These are phyloP conservation scores for Maudiozyma humilis DNA, from an alignment of 1,139 yeast genomes.

Conservation along the genomic window DNA sequence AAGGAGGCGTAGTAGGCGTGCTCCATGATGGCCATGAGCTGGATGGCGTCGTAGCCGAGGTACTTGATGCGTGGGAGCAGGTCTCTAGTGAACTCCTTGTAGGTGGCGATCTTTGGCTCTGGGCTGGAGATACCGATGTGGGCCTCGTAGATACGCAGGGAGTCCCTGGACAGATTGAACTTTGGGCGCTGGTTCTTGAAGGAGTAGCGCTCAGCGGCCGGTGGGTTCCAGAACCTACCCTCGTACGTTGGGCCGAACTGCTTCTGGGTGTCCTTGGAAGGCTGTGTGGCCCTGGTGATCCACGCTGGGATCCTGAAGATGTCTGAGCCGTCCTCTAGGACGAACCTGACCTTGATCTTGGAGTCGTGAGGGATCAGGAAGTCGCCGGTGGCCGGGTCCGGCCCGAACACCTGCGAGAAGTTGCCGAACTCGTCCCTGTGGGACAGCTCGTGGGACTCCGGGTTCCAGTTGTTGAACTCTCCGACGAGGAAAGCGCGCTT, in stretches of 20 bases:
- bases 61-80: slow-evolving; percentile 76
- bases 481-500: slow-evolving; percentile 67
- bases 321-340: slow-evolving; percentile 57
- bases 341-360: slow-evolving; percentile 64
- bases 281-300: slow-evolving; percentile 75
- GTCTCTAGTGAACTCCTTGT: slow-evolving; percentile 72
- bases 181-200: slow-evolving; percentile 61
- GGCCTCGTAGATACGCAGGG: slow-evolving; percentile 84
- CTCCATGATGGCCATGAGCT: slow-evolving; percentile 97
- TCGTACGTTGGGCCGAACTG: slow-evolving; percentile 56
- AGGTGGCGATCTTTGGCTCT: slow-evolving; percentile 75
- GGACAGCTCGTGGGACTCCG: slow-evolving; percentile 46
- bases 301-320: slow-evolving; percentile 85
- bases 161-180: slow-evolving; percentile 37
- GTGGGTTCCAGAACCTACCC: slow-evolving; percentile 90
- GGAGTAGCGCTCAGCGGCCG: slow-evolving; percentile 41
- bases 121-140: slow-evolving; percentile 94
- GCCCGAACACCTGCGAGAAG: slow-evolving; percentile 53
- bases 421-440: slow-evolving; percentile 55
- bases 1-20: slow-evolving; percentile 97
- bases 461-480: slow-evolving; percentile 82
- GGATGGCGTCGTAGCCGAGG: slow-evolving; percentile 87
- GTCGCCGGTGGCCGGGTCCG: slow-evolving; percentile 40
- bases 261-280: slow-evolving; percentile 40
- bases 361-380: slow-evolving; percentile 77